phyloP scores from a whole-genome alignment of 805 yeast species.

The Candida saitoana region DNA sequence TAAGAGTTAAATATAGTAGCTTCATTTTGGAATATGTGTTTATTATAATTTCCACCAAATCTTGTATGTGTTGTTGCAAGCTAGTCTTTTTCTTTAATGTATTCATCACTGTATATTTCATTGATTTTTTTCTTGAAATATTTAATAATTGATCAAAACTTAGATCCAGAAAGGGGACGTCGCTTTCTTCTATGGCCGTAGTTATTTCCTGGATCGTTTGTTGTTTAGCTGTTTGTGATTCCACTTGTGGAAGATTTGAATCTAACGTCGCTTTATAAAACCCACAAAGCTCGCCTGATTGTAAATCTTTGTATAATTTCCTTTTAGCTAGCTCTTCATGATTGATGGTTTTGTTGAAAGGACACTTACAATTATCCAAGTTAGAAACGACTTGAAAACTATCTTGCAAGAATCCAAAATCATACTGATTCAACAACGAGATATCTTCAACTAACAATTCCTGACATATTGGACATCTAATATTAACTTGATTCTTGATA shows the following conservation, averaged over 20 bases:
- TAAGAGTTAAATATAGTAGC: neutral
- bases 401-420: constrained; percentile 14
- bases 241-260: neutral
- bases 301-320: constrained; percentile 13
- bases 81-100: constrained; percentile 2
- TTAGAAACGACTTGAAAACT: constrained; percentile 6
- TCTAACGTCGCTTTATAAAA: neutral
- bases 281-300: constrained; percentile 3
- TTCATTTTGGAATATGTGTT: constrained; percentile 3
- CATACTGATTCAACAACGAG: constrained; percentile 8
- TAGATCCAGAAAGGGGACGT: neutral
- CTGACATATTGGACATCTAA: constrained; percentile 14
- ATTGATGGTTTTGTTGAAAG: constrained; percentile 7
- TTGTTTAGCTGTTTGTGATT: neutral
- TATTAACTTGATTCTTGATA: constrained; percentile 5
- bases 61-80: neutral
- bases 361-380: constrained; percentile 7
- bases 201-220: neutral
- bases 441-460: constrained; percentile 8
- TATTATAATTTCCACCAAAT: neutral
- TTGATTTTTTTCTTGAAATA: neutral
- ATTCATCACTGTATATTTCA: constrained; percentile 3
- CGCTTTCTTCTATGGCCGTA: neutral
- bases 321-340: constrained; percentile 15
- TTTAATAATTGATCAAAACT: constrained; percentile 1